Conservation (phyloP, 1,139 yeast genomes). For the Saccharomycopsis hybrid region DNA sequence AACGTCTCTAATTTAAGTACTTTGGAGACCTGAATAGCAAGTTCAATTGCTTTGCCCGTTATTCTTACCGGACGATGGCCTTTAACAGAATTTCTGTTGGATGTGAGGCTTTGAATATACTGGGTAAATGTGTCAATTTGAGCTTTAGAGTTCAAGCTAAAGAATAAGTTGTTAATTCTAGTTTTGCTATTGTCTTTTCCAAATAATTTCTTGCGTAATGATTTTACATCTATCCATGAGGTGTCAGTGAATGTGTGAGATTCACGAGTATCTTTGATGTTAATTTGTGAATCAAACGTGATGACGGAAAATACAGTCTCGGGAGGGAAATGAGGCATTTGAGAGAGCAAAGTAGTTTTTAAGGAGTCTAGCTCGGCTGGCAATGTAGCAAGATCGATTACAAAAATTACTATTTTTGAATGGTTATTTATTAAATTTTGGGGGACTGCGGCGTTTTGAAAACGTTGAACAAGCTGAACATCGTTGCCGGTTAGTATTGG, state of each 20-base stretch:
- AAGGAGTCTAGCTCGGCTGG: slow-evolving; percentile 50
- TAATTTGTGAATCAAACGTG: too few relatives aligned
- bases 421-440: slow-evolving; percentile 24
- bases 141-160: slow-evolving; percentile 4
- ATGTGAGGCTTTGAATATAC: background rate
- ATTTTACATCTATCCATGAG: too few relatives aligned
- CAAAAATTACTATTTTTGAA: slow-evolving; percentile 35
- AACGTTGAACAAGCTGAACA: too few relatives aligned
- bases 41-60: slow-evolving; percentile 55
- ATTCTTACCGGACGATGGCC: slow-evolving; percentile 54
- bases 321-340: too few relatives aligned
- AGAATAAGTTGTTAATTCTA: slow-evolving; percentile 6
- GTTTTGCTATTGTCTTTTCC: background rate
- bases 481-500: too few relatives aligned
- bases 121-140: too few relatives aligned
- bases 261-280: too few relatives aligned
- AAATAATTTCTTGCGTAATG: background rate
- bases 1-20: slow-evolving; percentile 29
- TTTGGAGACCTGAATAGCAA: slow-evolving; percentile 48
- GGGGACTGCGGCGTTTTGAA: too few relatives aligned
- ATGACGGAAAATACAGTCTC: too few relatives aligned
- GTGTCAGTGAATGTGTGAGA: too few relatives aligned
- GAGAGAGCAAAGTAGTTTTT: slow-evolving; percentile 26
- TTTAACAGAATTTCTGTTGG: slow-evolving; percentile 51
- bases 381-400: slow-evolving; percentile 57